Evolutionary conservation across 768 basidiomycete genomes (phyloP), one percentile per base, ranked within the genome.

Genomic region (Dentipellis fragilis): DNA sequence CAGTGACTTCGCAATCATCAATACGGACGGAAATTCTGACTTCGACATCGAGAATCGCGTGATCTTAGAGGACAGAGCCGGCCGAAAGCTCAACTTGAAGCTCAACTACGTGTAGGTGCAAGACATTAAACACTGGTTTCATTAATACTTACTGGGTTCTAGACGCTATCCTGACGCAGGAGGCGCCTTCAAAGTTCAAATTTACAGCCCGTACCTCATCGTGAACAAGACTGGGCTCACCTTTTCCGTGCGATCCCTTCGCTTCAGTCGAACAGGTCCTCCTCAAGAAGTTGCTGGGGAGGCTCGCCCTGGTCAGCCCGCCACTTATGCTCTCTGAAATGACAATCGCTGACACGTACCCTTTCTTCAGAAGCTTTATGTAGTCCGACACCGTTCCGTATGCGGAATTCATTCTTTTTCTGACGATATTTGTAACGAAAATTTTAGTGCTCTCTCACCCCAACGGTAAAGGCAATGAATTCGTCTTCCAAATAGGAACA

Each of bases 1-100:
- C 14, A 95, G 93, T 66, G 94, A 98, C 57, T 99, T 96, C 63
- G 87, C 93, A 2, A 97, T 99, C 69, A 94, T 99, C 71, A 97
- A 93, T 65, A 91, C 90, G 14, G 93, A 96, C 66, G 85, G 84
- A 29, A 82, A 90, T 54, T 88, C 93, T 3, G 93, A 93, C 69
- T 92, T 93, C 60, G 88, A 87, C 57, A 76, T 83, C 54, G 96
- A 94, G 68, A 80, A 75, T 52, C 78, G 73, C 37, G 69, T 98
- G 49, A 78, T 77, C 6, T 69, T 98, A 48, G 78, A 82, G 4
- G 96, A 98, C 68, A 71, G 78, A 52, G 73, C 75, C 39, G 85
- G 84, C 53, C 78, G 87, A 49, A 93, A 89, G 66, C 71, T 98
- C 52, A 80, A 88, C 61, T 74, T 98, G 51, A 83, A 73, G 58